Percentiles rank a stretch among this genome's conserved stretches.
Evolutionary conservation across 2,329 filamentous ascomycete genomes (phyloP).

Genomic region (Fusarium fujikuroi): DNA sequence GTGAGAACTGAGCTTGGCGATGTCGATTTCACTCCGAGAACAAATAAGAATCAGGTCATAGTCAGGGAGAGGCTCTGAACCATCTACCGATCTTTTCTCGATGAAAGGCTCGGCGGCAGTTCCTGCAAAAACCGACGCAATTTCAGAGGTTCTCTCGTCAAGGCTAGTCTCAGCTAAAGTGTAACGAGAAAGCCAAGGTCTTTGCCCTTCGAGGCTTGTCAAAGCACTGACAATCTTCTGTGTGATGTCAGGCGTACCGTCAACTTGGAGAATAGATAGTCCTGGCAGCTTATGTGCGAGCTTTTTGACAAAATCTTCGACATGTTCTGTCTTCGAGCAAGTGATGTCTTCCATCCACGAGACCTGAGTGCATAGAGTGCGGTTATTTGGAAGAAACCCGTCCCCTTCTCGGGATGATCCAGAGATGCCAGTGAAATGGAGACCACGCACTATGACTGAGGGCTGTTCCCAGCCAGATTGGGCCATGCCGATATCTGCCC

Average conservation of each 20-base stretch:
- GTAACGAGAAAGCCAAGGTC: conserved; percentile 50
- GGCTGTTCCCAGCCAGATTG: conserved; percentile 47
- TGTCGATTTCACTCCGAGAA: conserved; percentile 23
- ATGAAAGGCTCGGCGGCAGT: conserved; percentile 40
- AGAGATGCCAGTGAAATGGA: conserved; percentile 55
- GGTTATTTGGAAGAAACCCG: conserved; percentile 60
- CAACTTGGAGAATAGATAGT: conserved; percentile 54
- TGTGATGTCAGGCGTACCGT: conserved; percentile 39
- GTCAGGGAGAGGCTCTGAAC: conserved; percentile 37
- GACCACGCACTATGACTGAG: conserved; percentile 57
- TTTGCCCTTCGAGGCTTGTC: conserved; percentile 34
- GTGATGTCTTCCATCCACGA: conserved; percentile 57
- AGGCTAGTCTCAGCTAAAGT: conserved; percentile 41
- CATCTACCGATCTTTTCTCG: conserved; percentile 41
- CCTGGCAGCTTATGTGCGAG: conserved; percentile 54
- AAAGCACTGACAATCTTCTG: conserved; percentile 45
- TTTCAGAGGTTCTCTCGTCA: background rate
- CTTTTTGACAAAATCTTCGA: conserved; percentile 46
- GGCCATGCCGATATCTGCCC: conserved; percentile 57
- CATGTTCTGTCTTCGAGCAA: conserved; percentile 34
- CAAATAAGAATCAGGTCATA: conserved; percentile 51
- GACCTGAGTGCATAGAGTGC: conserved; percentile 60
- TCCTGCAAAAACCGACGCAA: conserved; percentile 18
- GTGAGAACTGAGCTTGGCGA: conserved; percentile 30
- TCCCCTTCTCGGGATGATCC: conserved; percentile 39